These are phyloP conservation scores for Rhizopogon vesiculosus DNA, from an alignment of 768 basidiomycete genomes.

Conservation along the genomic window DNA sequence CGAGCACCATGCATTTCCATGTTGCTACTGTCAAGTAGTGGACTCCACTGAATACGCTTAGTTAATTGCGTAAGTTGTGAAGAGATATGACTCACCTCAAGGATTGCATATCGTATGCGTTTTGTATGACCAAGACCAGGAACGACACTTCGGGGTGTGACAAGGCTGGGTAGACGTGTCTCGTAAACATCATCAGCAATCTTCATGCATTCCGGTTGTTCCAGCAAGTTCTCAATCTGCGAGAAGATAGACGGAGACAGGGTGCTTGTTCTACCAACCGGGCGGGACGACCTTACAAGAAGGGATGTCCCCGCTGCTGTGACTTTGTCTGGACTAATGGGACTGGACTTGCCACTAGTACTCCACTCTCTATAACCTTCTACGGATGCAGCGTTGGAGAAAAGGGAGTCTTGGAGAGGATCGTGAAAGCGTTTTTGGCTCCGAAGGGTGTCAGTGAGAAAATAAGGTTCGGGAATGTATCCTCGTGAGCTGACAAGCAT, in stretches of 20 bases:
- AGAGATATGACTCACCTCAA: conserved; percentile 51
- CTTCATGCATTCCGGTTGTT: conserved; percentile 36
- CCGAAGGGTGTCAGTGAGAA: conserved; percentile 77
- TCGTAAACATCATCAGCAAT: conserved; percentile 66
- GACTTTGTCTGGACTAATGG: conserved; percentile 19
- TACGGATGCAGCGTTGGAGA: conserved; percentile 75
- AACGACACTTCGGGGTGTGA: conserved; percentile 69
- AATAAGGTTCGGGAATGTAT: conserved; percentile 84
- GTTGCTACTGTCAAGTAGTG: conserved; percentile 85
- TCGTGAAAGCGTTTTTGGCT: conserved; percentile 91
- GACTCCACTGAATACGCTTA: conserved; percentile 60
- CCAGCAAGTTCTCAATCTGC: conserved; percentile 5
- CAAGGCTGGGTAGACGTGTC: conserved; percentile 65
- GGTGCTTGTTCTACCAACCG: conserved; percentile 46
- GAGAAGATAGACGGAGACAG: conserved; percentile 24
- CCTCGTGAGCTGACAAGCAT: conserved; percentile 77
- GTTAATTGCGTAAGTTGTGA: background rate
- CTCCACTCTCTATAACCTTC: conserved; percentile 80
- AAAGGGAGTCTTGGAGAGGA: conserved; percentile 80
- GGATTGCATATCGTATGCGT: conserved; percentile 79
- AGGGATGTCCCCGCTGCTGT: conserved; percentile 19
- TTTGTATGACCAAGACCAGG: conserved; percentile 58
- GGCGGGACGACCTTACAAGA: conserved; percentile 64
- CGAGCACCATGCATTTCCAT: conserved; percentile 70
- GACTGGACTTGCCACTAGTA: conserved; percentile 54